phyloP scores from a whole-genome alignment of 495 filamentous ascomycete species.

The Evernia prunastri region DNA sequence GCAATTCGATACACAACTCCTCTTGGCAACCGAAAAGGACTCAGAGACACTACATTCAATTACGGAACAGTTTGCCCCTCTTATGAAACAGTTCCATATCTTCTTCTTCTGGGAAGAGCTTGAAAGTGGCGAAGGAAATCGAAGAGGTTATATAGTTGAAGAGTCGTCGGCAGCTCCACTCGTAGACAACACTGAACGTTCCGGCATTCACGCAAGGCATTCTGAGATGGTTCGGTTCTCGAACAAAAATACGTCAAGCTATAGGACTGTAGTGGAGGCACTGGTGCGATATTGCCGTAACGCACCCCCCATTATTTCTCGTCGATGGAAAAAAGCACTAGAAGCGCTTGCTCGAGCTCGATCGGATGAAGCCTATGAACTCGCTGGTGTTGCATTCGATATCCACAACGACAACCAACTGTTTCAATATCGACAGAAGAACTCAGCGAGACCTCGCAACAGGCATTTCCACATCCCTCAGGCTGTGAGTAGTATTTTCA shows the following conservation, averaged over 20 bases:
- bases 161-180: constrained; percentile 35
- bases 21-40: constrained; percentile 23
- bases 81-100: constrained; percentile 34
- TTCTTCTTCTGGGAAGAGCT: constrained; percentile 37
- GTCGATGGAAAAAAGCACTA: constrained; percentile 18
- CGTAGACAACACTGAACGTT: constrained; percentile 32
- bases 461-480: constrained; percentile 32
- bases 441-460: constrained; percentile 20
- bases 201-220: constrained; percentile 30
- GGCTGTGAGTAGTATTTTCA: constrained; percentile 31
- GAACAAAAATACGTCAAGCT: constrained; percentile 20
- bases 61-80: constrained; percentile 35
- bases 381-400: constrained; percentile 17
- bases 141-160: constrained; percentile 32
- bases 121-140: constrained; percentile 22
- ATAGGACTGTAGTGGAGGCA: constrained; percentile 23
- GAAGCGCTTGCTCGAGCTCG: constrained; percentile 11
- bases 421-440: constrained; percentile 14
- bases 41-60: constrained; percentile 33
- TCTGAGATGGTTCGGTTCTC: constrained; percentile 25
- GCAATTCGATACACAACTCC: constrained; percentile 17
- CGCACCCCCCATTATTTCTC: constrained; percentile 20
- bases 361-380: constrained; percentile 18
- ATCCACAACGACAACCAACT: constrained; percentile 16
- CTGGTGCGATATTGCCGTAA: constrained; percentile 21